Evolutionary conservation across 106 monocot species (phyloP).

Genomic region (Apostasia shenzhenica): DNA sequence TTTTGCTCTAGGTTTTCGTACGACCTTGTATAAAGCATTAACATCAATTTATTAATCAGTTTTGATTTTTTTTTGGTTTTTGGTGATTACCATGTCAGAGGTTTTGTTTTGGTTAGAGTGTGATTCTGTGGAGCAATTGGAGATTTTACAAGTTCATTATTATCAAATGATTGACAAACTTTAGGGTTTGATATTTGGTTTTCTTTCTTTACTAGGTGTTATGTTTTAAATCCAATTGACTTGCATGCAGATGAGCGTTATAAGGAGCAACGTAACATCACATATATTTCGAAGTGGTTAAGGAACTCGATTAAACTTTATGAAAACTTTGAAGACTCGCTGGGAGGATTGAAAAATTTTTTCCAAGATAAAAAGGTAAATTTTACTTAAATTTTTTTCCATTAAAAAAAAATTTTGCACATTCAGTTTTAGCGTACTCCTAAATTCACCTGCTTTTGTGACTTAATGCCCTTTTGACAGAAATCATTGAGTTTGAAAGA

Average conservation of each 20-base stretch:
- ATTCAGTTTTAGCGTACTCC: too few relatives aligned
- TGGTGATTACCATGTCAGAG: too few relatives aligned
- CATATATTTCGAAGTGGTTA: constrained; percentile 88
- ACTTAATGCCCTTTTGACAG: constrained; percentile 19
- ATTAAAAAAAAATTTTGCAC: background rate
- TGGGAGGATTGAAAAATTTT: constrained; percentile 54
- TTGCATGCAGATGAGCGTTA: constrained; percentile 75
- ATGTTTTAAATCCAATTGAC: background rate
- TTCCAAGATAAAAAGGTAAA: constrained; percentile 57
- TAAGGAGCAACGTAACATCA: constrained; percentile 65
- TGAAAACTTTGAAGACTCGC: constrained; percentile 57
- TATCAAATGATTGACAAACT: too few relatives aligned
- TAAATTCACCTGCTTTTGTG: background rate
- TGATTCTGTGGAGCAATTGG: too few relatives aligned
- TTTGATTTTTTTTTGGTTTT: too few relatives aligned
- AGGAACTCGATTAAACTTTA: constrained; percentile 68
- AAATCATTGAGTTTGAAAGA: constrained; percentile 8
- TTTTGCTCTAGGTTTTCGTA: too few relatives aligned
- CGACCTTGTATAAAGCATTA: too few relatives aligned
- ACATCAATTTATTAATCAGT: too few relatives aligned
- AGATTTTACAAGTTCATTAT: too few relatives aligned
- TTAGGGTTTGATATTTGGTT: too few relatives aligned
- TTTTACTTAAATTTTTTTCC: constrained; percentile 2
- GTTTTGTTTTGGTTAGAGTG: too few relatives aligned
- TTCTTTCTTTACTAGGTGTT: too few relatives aligned